A percentile compares a stretch with the other conserved stretches of the same genome.
Conservation (phyloP, 306 rosid species). For the Cajanus cajan region DNA sequence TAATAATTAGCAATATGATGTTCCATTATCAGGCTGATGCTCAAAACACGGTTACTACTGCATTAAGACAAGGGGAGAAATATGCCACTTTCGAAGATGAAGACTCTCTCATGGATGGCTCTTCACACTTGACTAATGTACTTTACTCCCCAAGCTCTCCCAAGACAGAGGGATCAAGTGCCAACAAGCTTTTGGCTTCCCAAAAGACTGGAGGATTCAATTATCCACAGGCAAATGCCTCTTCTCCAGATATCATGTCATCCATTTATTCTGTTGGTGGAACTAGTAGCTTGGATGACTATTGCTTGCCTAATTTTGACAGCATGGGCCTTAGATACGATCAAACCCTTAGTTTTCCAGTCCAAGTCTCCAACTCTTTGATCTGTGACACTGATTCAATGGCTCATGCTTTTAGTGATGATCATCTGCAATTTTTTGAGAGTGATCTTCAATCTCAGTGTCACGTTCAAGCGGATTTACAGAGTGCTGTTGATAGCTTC, state of each 20-base stretch:
- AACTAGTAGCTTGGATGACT: conserved; percentile 68
- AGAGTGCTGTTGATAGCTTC: conserved; percentile 56
- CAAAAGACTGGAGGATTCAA: conserved; percentile 59
- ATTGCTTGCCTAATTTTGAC: conserved; percentile 56
- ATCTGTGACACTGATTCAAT: conserved; percentile 64
- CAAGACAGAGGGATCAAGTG: conserved; percentile 54
- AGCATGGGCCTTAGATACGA: conserved; percentile 62
- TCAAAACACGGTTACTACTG: conserved; percentile 59
- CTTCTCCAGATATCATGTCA: conserved; percentile 79
- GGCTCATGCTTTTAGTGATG: conserved; percentile 59
- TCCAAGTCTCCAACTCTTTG: conserved; percentile 59
- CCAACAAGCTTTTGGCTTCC: conserved; percentile 61
- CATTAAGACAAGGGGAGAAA: conserved; percentile 56
- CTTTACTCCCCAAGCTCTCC: conserved; percentile 59
- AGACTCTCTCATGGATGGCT: conserved; percentile 47
- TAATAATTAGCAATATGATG: conserved; percentile 29
- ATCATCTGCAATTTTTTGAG: conserved; percentile 67
- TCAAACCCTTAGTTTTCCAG: conserved; percentile 53
- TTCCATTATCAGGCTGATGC: conserved; percentile 64
- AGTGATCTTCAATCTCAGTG: conserved; percentile 56
- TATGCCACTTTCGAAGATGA: conserved; percentile 63
- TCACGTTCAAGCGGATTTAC: conserved; percentile 56
- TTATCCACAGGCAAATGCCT: conserved; percentile 55
- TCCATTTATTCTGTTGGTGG: conserved; percentile 68
- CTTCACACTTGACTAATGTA: conserved; percentile 46